Percentiles rank a stretch among this genome's conserved stretches.
Conservation (phyloP, 768 basidiomycete species). For the Stropharia rugosoannulata region DNA sequence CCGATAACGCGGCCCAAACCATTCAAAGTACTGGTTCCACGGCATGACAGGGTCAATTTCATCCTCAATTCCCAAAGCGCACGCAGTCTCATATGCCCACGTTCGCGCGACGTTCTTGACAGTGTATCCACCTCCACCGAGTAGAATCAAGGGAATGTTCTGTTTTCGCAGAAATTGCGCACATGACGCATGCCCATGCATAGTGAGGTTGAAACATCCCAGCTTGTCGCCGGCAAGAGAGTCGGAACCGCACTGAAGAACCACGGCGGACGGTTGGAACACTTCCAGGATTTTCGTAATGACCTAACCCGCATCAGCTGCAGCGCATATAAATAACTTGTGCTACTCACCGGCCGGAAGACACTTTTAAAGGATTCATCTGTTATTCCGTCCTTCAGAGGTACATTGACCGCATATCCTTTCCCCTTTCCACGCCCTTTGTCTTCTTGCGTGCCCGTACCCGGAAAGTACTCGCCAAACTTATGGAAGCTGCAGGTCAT, state of each 20-base stretch:
- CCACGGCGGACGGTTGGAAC: slow-evolving; percentile 82
- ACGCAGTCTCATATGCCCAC: slow-evolving; percentile 97
- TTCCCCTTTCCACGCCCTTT: slow-evolving; percentile 80
- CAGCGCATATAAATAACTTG: not conserved
- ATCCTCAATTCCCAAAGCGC: slow-evolving; percentile 85
- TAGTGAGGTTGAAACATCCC: slow-evolving; percentile 93
- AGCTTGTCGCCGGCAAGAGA: slow-evolving; percentile 94
- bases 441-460: slow-evolving; percentile 84
- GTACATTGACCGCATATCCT: slow-evolving; percentile 91
- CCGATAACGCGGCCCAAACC: slow-evolving; percentile 94
- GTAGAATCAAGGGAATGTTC: slow-evolving; percentile 83
- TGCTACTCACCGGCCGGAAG: slow-evolving; percentile 81
- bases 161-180: slow-evolving; percentile 83
- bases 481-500: slow-evolving; percentile 98
- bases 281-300: slow-evolving; percentile 84
- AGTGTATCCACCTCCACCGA: slow-evolving; percentile 97
- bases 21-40: slow-evolving; percentile 92
- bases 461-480: slow-evolving; percentile 94
- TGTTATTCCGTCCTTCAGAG: slow-evolving; percentile 90
- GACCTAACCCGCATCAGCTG: slow-evolving; percentile 46
- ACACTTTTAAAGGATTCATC: slow-evolving; percentile 85
- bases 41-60: slow-evolving; percentile 76
- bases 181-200: slow-evolving; percentile 93
- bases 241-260: slow-evolving; percentile 95
- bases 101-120: slow-evolving; percentile 93